A percentile compares a stretch with the other conserved stretches of the same genome.
phyloP scores from a whole-genome alignment of 768 basidiomycete species.

The Leccinellum luteum region DNA sequence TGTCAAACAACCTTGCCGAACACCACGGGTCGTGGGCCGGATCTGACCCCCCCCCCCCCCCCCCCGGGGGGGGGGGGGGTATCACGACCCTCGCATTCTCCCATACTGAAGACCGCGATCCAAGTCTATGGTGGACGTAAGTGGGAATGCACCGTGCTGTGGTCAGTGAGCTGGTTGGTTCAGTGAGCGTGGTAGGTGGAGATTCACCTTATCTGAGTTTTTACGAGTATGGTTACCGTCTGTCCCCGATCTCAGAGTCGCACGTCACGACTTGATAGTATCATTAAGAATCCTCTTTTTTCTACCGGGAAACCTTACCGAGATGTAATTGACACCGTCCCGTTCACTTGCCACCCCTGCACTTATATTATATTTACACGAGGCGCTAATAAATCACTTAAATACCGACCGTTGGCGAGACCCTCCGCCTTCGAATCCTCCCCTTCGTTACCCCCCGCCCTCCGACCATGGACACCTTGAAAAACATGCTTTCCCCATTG shows the following conservation, averaged over 20 bases:
- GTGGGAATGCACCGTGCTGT: not conserved
- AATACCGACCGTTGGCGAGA: conserved; percentile 36
- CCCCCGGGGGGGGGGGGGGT: too few species aligned
- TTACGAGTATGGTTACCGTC: conserved; percentile 15
- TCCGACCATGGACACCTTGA: conserved; percentile 62
- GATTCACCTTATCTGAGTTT: conserved; percentile 20
- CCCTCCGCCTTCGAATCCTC: conserved; percentile 29
- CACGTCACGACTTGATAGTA: conserved; percentile 18
- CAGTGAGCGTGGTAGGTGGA: not conserved
- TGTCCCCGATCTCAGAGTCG: conserved; percentile 16
- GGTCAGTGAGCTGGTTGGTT: not conserved
- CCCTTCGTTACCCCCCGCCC: conserved; percentile 31
- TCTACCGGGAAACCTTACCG: conserved; percentile 29
- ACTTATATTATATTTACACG: conserved; percentile 29
- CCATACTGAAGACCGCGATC: not conserved
- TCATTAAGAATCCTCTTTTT: conserved; percentile 8
- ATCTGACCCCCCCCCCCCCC: conserved; percentile 17
- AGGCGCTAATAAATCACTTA: conserved; percentile 35
- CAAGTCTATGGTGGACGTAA: conserved; percentile 17
- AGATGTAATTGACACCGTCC: conserved; percentile 31
- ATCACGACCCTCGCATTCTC: conserved; percentile 8
- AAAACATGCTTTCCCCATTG: conserved; percentile 68
- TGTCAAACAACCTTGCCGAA: conserved; percentile 19
- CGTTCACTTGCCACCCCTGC: conserved; percentile 28
- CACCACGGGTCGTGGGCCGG: too few species aligned